These are phyloP conservation scores for Caloboletus firmus DNA, from an alignment of 1,284 basidiomycete genomes.

Conservation along the genomic window DNA sequence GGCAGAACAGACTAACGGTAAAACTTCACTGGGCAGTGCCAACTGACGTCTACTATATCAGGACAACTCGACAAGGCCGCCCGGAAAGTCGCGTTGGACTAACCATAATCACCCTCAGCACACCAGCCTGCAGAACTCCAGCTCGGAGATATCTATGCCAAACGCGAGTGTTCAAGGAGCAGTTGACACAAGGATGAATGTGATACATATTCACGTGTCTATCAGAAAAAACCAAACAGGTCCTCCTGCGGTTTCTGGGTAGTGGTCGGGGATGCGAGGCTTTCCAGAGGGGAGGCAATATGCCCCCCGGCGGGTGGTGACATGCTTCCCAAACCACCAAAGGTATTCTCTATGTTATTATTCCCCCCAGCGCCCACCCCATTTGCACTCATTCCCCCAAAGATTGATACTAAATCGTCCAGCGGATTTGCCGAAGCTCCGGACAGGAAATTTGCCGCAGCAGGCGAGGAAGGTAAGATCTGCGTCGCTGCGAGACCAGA, in stretches of 20 bases:
- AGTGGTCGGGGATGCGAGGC: constrained; percentile 13
- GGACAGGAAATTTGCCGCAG: constrained; percentile 66
- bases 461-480: constrained; percentile 65
- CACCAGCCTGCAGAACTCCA: neutral
- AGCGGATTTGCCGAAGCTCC: constrained; percentile 83
- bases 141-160: neutral
- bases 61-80: neutral
- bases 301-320: constrained; percentile 10
- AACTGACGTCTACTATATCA: neutral
- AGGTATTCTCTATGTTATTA: constrained; percentile 4
- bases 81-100: no score
- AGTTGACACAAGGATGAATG: constrained; percentile 4
- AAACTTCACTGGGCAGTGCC: no score
- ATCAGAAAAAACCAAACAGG: constrained; percentile 49
- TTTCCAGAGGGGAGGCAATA: constrained; percentile 13
- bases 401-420: constrained; percentile 89
- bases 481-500: constrained; percentile 75
- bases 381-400: constrained; percentile 52
- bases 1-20: no score
- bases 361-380: constrained; percentile 5
- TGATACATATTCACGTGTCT: constrained; percentile 3
- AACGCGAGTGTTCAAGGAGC: neutral
- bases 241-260: constrained; percentile 46
- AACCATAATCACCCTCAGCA: neutral
- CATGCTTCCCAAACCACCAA: constrained; percentile 13